A percentile compares a stretch with the other conserved stretches of the same genome.
Evolutionary conservation across 2,329 filamentous ascomycete species (phyloP).

Genomic region (Aspergillus sp.): DNA sequence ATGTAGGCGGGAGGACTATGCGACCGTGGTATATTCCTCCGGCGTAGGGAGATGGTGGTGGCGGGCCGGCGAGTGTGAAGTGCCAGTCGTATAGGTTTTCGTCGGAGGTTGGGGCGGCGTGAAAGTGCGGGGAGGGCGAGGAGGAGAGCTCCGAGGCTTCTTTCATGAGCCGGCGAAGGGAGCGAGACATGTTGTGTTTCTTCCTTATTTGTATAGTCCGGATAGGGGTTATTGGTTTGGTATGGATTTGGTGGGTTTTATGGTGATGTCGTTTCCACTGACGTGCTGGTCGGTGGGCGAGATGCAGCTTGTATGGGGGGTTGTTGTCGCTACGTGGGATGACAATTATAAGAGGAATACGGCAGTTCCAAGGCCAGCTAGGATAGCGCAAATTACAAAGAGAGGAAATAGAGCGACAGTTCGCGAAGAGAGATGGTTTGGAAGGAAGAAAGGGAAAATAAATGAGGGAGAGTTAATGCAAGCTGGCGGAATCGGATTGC

Average conservation of each 20-base stretch:
- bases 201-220: neutral
- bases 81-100: constrained; percentile 97
- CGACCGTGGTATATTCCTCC: constrained; percentile 91
- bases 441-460: neutral
- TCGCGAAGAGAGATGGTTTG: neutral
- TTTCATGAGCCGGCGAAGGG: constrained; percentile 56
- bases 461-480: neutral
- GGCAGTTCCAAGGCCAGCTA: constrained; percentile 4
- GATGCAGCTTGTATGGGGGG: neutral
- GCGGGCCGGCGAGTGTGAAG: constrained; percentile 91
- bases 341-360: neutral
- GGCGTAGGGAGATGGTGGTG: constrained; percentile 72
- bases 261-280: neutral
- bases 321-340: neutral
- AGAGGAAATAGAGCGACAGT: neutral
- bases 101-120: constrained; percentile 76
- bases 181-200: constrained; percentile 30
- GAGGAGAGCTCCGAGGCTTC: constrained; percentile 85
- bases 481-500: neutral
- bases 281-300: neutral
- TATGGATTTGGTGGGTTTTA: neutral
- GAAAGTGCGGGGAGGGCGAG: constrained; percentile 80
- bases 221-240: neutral
- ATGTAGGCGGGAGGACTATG: constrained; percentile 84
- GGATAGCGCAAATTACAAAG: neutral